Conservation (phyloP, 805 yeast species). For the Schwanniomyces occidentalis region DNA sequence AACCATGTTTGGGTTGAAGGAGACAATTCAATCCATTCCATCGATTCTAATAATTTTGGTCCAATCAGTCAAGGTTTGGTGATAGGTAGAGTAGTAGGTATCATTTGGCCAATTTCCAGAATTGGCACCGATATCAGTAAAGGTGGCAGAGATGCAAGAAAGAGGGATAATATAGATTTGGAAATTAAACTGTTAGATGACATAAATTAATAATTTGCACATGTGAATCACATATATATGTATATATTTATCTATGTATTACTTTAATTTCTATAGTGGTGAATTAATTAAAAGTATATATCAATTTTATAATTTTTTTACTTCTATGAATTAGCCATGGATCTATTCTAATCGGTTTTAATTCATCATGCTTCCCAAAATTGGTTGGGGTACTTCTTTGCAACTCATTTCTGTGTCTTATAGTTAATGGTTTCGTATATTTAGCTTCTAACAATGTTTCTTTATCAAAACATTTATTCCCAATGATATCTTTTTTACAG, state of each 20-base stretch:
- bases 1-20: conserved; percentile 96
- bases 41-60: conserved; percentile 87
- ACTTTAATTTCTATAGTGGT: too few species aligned
- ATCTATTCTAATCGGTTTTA: conserved; percentile 7
- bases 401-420: conserved; percentile 17
- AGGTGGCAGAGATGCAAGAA: conserved; percentile 26
- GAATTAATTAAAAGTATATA: too few species aligned
- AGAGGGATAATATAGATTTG: conserved; percentile 1
- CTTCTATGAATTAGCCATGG: conserved; percentile 10
- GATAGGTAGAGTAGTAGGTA: conserved; percentile 67
- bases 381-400: conserved; percentile 1
- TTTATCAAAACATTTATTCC: conserved; percentile 22
- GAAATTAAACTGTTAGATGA: conserved; percentile 1
- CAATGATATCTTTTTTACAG: conserved; percentile 23
- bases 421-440: conserved; percentile 16
- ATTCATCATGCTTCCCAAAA: conserved; percentile 1
- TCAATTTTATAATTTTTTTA: neutral
- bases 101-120: conserved; percentile 65
- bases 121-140: conserved; percentile 24
- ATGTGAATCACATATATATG: too few species aligned
- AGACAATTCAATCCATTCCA: conserved; percentile 73
- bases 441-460: conserved; percentile 20
- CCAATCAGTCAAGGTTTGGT: conserved; percentile 82
- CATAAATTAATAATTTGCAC: conserved; percentile 1
- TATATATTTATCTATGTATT: too few species aligned